Base-by-base conservation (phyloP, 768 basidiomycete genomes). In the Leccinum incarnatum region DNA sequence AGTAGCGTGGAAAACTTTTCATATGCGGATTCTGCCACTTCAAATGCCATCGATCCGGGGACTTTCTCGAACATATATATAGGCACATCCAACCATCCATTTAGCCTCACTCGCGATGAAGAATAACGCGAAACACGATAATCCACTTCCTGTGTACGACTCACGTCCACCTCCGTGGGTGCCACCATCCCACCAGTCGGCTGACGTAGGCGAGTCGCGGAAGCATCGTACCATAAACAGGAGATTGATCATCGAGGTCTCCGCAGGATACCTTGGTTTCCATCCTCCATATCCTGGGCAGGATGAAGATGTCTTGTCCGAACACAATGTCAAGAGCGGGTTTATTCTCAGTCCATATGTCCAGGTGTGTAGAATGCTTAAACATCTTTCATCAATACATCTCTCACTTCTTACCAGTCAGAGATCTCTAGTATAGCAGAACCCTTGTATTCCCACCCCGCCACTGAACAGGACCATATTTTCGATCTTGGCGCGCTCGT, bases 161-260 rank as follows among this genome's bases (percentile, higher is more conserved):
- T 81, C 83, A 15, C 81, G 78, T 57, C 92, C 91, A 53, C 88
- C 89, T 1, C 70, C 75, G 58, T 93, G 91, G 91, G 78, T 91
- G 9, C 88, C 87, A 3, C 82, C 80, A 60, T 76, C 83, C 1
- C 89, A 91, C 73, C 73, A 69, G 11, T 76, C 81, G 36, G 88
- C 86, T 27, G 90, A 92, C 71, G 76, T 93, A 53, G 91, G 91
- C 84, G 59, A 56, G 80, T 68, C 30, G 14, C 45, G 4, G 48
- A 45, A 9, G 19, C 27, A 29, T 37, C 8, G 10, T 27, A 46
- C 10, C 8, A 2, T 47, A 19, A 5, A 4, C 27, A 14, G 5
- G 9, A 42, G 17, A n/a, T 55, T 60, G 19, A 62, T 23, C 1
- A 3, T 23, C 1, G 4, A 36, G 1, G 29, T 3, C 3, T 11